Base-by-base conservation (phyloP, 306 rosid genomes). In the Notholithocarpus densiflorus region DNA sequence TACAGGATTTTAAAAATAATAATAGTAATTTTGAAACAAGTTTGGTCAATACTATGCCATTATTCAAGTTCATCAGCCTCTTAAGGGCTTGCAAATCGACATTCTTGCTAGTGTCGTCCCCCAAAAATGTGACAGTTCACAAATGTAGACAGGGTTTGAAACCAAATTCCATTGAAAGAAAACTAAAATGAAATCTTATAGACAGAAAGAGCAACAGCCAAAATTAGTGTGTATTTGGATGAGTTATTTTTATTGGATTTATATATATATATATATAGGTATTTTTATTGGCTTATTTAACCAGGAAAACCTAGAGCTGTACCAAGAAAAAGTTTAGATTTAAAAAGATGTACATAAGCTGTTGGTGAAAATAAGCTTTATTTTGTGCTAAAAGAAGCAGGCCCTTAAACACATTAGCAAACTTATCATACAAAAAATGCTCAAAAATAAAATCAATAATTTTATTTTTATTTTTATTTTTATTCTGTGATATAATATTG, bases 201-300 rank as follows among this genome's bases (percentile, higher is more conserved):
- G 7, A 65, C 10, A 15, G 5, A 3, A 4, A 29, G 29, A 17
- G 19, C 18, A 43, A 31, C 3, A 0, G 1, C 6, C 37, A 32
- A 32, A 5, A 32, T 32, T 5, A 32, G 37, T 32, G 37, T 32
- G 37, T 32, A 32, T 32, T 5, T 0, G 37, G 37, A 32, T 32
- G 34, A 32, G 1, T 18, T 21, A 31, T 18, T n/a, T 18, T 4
- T 17, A 94, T 92, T n/a, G 98, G 97, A 32, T 32, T 4, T 32
- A 5, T 32, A 5, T 31, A 5, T 32, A 5, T 31, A 4, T 29
- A 4, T 29, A 4, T 29, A 3, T 29, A 27, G 1, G 34, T 31
- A 31, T 31, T 31, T 31, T 31, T 4, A 31, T 31, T 31, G 34
- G 34, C 34, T 31, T 31, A 31, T 31, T 31, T 31, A 31, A 4